phyloP scores from a whole-genome alignment of 805 yeast species.

The Diddensiella santjacobensis region DNA sequence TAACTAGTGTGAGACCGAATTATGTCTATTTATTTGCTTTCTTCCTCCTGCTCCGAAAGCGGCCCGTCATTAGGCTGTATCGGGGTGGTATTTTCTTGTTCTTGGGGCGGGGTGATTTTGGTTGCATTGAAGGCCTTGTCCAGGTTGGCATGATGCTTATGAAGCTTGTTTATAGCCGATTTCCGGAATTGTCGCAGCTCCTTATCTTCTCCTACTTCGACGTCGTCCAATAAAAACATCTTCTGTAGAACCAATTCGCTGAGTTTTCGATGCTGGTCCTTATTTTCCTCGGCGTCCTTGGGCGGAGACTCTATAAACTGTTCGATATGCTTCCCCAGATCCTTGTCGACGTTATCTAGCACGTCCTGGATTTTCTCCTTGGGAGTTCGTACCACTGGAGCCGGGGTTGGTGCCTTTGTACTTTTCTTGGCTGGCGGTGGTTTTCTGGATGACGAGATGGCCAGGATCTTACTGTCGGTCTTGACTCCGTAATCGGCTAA shows the following conservation, averaged over 20 bases:
- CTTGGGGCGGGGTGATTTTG: not conserved
- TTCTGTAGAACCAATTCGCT: conserved; percentile 34
- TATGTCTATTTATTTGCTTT: conserved; percentile 7
- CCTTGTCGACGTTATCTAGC: conserved; percentile 23
- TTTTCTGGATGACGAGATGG: conserved; percentile 14
- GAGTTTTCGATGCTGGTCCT: conserved; percentile 32
- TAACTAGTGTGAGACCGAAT: not conserved
- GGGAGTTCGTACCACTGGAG: conserved; percentile 22
- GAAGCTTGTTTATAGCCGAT: conserved; percentile 33
- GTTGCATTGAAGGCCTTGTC: conserved; percentile 21
- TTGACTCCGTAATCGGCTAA: conserved; percentile 50
- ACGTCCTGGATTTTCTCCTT: conserved; percentile 28
- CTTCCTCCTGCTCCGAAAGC: not conserved
- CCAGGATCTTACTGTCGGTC: conserved; percentile 46
- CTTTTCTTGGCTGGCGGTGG: not conserved
- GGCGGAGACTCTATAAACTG: conserved; percentile 21
- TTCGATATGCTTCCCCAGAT: conserved; percentile 27
- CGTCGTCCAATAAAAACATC: conserved; percentile 33
- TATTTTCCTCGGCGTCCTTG: conserved; percentile 20
- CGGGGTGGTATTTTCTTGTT: not conserved
- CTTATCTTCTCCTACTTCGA: conserved; percentile 32
- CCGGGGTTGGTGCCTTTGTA: conserved; percentile 13
- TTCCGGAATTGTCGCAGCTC: conserved; percentile 33
- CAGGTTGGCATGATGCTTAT: conserved; percentile 28
- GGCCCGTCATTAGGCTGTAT: no score